phyloP scores from a whole-genome alignment of 2,329 filamentous ascomycete genomes.

The Colletotrichum magnum region DNA sequence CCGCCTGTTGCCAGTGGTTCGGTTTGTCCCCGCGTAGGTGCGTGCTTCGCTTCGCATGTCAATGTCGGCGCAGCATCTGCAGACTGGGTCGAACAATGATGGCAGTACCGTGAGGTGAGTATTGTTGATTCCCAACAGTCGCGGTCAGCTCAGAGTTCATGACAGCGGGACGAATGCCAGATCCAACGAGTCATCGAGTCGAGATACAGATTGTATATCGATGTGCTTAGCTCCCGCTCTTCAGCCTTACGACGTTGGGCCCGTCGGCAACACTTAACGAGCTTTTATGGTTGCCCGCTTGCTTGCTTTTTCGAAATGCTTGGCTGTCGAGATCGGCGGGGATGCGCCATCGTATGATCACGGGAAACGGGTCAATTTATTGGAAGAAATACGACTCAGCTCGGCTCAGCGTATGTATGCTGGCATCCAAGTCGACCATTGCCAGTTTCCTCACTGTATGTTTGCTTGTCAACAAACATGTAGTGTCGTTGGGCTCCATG shows the following conservation, averaged over 20 bases:
- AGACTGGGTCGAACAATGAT: not conserved
- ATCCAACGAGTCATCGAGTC: not conserved
- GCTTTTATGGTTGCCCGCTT: slow-evolving; percentile 1
- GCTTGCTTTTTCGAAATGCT: slow-evolving; percentile 33
- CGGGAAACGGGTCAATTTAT: slow-evolving; percentile 10
- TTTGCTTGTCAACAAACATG: slow-evolving; percentile 1
- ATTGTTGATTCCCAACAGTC: not conserved
- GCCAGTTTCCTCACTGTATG: not conserved
- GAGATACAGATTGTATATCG: slow-evolving; percentile 4
- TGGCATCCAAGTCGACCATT: not conserved
- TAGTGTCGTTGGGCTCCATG: not conserved
- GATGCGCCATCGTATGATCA: slow-evolving; percentile 33
- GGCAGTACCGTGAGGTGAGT: not conserved
- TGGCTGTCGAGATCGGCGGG: slow-evolving; percentile 20
- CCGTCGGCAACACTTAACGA: slow-evolving; percentile 24
- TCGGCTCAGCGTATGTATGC: not conserved
- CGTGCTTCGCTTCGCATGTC: not conserved
- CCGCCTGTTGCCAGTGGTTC: not conserved
- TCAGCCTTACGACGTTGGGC: slow-evolving; percentile 31
- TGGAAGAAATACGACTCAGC: slow-evolving; percentile 18
- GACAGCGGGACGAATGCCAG: not conserved
- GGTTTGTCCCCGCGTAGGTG: not conserved
- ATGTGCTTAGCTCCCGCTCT: slow-evolving; percentile 15
- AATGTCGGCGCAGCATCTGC: not conserved
- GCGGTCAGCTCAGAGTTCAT: not conserved